phyloP scores from a whole-genome alignment of 352 stramenopile species.

The Aphanomyces euteiches region DNA sequence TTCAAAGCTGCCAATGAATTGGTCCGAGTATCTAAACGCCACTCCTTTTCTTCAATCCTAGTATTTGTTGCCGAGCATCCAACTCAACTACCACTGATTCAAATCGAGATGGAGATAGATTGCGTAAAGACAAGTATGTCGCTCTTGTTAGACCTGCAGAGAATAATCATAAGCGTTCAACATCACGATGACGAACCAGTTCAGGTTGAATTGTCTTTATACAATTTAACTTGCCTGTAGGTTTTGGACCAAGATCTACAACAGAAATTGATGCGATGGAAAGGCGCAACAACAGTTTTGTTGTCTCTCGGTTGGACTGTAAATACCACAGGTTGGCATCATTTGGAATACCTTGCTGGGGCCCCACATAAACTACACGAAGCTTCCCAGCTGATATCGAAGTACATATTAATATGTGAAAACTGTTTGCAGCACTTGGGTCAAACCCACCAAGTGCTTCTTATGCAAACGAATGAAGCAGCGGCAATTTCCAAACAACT shows the following conservation, averaged over 20 bases:
- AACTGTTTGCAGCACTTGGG: constrained; percentile 12
- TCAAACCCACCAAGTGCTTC: constrained; percentile 17
- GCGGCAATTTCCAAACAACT: neutral
- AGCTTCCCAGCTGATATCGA: constrained; percentile 2
- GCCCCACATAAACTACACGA: constrained; percentile 9
- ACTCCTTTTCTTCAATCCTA: constrained; percentile 21
- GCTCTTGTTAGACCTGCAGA: constrained; percentile 28
- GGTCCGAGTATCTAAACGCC: neutral
- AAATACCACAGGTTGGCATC: constrained; percentile 18
- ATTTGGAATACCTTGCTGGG: constrained; percentile 17
- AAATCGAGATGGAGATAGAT: constrained; percentile 29
- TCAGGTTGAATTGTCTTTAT: constrained; percentile 5
- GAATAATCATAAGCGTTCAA: constrained; percentile 22
- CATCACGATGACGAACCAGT: constrained; percentile 18
- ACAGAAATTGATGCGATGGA: constrained; percentile 26
- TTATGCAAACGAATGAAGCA: constrained; percentile 1
- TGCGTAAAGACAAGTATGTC: constrained; percentile 29
- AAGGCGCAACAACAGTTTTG: constrained; percentile 24
- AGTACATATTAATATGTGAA: constrained; percentile 27
- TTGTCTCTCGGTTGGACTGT: constrained; percentile 28
- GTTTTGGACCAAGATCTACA: constrained; percentile 21
- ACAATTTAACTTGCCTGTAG: neutral
- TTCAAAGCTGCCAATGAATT: constrained; percentile 26
- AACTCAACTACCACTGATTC: constrained; percentile 25
- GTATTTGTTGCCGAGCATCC: constrained; percentile 24